Evolutionary conservation across 306 rosid species (phyloP), one percentile per base, ranked within the genome.

Genomic region (Malus asiatica): DNA sequence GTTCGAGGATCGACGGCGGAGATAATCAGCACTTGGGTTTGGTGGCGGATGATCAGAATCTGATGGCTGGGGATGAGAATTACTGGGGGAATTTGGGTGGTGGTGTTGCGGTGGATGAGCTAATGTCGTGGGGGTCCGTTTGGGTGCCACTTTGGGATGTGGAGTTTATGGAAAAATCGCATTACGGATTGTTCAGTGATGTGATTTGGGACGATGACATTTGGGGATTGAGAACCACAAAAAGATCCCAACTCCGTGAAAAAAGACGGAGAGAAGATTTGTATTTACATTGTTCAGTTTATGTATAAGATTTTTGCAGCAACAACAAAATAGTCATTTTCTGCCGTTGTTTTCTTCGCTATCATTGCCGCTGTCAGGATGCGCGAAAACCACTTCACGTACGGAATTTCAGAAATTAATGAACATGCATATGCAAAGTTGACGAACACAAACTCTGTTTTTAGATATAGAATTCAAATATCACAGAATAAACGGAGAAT

Each of bases 61-160:
- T 13, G 6, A 15, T 6, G n/a, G 15, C 66, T 22, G 72, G 60
- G 72, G 83, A 79, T 79, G 88, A 81, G 57, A 70, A 18, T 33
- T 73, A 72, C 66, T 70, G 82, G 88, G 76, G 84, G 1, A 83
- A 84, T 91, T 29, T 83, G 65, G 75, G 76, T 27, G 78, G 71
- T 30, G 78, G 69, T 30, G 76, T 63, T 22, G 53, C 48, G 63
- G 83, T 79, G 23, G 93, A 89, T 74, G 93, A 89, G 79, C 92
- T 86, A 82, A 87, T 91, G 97, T 84, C 93, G 16, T 90, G 96
- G 96, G 88, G 96, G 0, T 77, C 90, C 16, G 35, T 76, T 78
- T 87, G 93, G 90, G 63, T 64, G 30, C 92, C 97, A 0, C 66
- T 71, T 5, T 91, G 93, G 91, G 92, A 89, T 60, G 77, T 83